phyloP scores from a whole-genome alignment of 2,329 filamentous ascomycete genomes.

The Exophiala spinifera region DNA sequence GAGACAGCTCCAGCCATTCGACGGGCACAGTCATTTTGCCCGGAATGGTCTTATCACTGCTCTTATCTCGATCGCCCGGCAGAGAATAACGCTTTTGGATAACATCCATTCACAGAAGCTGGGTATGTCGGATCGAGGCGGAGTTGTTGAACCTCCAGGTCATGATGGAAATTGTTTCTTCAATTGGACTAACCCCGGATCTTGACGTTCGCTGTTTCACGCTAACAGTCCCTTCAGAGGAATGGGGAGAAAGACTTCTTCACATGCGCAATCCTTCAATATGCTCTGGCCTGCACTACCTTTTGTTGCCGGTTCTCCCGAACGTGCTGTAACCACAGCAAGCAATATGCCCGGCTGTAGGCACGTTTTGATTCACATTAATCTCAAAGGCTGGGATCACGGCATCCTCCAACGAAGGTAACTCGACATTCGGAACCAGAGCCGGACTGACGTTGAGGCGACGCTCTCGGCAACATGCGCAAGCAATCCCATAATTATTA shows the following conservation, averaged over 20 bases:
- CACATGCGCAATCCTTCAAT: neutral
- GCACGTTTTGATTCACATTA: neutral
- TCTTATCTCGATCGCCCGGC: slow-evolving; percentile 25
- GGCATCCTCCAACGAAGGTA: slow-evolving; percentile 5
- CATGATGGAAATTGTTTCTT: slow-evolving; percentile 44
- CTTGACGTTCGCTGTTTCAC: slow-evolving; percentile 6
- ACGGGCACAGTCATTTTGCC: slow-evolving; percentile 9
- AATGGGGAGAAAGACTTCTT: neutral
- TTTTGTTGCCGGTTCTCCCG: neutral
- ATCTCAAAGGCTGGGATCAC: neutral
- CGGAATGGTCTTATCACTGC: slow-evolving; percentile 14
- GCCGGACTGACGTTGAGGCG: slow-evolving; percentile 12
- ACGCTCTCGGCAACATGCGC: slow-evolving; percentile 17
- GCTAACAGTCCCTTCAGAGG: neutral
- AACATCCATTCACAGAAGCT: slow-evolving; percentile 20
- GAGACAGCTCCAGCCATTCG: slow-evolving; percentile 2
- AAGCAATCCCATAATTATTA: slow-evolving; percentile 17
- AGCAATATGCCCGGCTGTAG: neutral
- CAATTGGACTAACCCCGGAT: slow-evolving; percentile 38
- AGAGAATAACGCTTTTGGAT: slow-evolving; percentile 3
- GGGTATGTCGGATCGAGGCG: slow-evolving; percentile 12
- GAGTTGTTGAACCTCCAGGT: slow-evolving; percentile 10
- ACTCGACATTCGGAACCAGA: slow-evolving; percentile 16
- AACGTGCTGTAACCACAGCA: neutral
- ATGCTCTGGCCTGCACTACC: neutral